Conservation (phyloP, 2,329 filamentous ascomycete genomes). For the Blastomyces silverae region DNA sequence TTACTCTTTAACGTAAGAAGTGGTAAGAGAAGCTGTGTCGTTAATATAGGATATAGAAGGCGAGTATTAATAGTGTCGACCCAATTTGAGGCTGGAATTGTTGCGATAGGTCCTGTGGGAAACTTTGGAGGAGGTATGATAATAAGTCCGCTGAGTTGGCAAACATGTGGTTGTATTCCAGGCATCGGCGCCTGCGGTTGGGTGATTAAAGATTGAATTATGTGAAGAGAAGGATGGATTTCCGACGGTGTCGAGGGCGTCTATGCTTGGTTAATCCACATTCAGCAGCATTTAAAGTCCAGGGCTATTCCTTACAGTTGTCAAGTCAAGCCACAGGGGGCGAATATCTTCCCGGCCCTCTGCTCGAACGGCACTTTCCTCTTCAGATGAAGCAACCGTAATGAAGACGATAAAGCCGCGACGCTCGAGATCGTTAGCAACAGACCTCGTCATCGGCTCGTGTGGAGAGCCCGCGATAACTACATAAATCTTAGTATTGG, state of each 20-base stretch:
- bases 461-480: slow-evolving; percentile 84
- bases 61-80: slow-evolving; percentile 89
- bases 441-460: slow-evolving; percentile 72
- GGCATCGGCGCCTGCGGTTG: slow-evolving; percentile 69
- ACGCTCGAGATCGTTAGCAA: slow-evolving; percentile 80
- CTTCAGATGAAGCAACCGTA: slow-evolving; percentile 75
- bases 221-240: slow-evolving; percentile 58
- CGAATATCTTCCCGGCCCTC: slow-evolving; percentile 75
- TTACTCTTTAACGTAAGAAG: slow-evolving; percentile 58
- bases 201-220: slow-evolving; percentile 65
- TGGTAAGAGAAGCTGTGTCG: slow-evolving; percentile 81
- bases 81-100: slow-evolving; percentile 74
- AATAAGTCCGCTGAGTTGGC: slow-evolving; percentile 71
- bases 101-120: slow-evolving; percentile 75
- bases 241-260: slow-evolving; percentile 52
- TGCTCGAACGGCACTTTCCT: slow-evolving; percentile 69
- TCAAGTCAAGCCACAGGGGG: slow-evolving; percentile 74
- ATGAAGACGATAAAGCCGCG: slow-evolving; percentile 91
- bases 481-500: slow-evolving; percentile 32
- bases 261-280: slow-evolving; percentile 38
- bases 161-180: slow-evolving; percentile 65
- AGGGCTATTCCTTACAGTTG: slow-evolving; percentile 34
- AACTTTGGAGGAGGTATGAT: slow-evolving; percentile 74
- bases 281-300: slow-evolving; percentile 4
- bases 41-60: slow-evolving; percentile 80